A percentile compares a stretch with the other conserved stretches of the same genome.
These are phyloP conservation scores for Tephrocybe rancida DNA, from an alignment of 768 basidiomycete genomes.

Conservation along the genomic window DNA sequence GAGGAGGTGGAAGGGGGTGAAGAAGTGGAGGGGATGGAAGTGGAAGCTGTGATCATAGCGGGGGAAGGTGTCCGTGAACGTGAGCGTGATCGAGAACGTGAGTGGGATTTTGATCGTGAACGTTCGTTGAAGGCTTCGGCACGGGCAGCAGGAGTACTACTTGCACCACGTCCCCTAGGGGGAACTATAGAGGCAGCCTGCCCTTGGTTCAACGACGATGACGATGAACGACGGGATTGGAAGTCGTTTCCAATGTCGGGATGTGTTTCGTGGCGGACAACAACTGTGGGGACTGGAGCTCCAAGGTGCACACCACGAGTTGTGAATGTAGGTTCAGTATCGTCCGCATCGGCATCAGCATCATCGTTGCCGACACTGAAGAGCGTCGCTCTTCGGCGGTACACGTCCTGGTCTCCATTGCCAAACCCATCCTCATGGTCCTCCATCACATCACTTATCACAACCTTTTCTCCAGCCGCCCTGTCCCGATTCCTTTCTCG, in stretches of 20 bases:
- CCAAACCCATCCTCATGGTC: slow-evolving; percentile 25
- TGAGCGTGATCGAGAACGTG: slow-evolving; percentile 39
- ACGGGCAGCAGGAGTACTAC: not conserved
- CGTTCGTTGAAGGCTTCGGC: slow-evolving; percentile 10
- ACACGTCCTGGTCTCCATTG: slow-evolving; percentile 20
- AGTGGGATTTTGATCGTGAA: slow-evolving; percentile 27
- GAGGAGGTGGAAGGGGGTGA: slow-evolving; percentile 8
- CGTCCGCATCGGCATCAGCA: slow-evolving; percentile 13
- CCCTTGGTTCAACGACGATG: slow-evolving; percentile 11
- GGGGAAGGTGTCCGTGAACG: slow-evolving; percentile 52
- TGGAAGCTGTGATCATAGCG: slow-evolving; percentile 25
- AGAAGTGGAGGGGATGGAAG: slow-evolving; percentile 21
- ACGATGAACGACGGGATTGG: slow-evolving; percentile 25
- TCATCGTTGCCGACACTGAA: slow-evolving; percentile 23
- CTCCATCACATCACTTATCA: slow-evolving; percentile 21
- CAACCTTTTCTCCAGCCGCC: slow-evolving; percentile 6
- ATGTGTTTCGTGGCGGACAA: slow-evolving; percentile 39
- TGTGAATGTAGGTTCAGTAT: slow-evolving; percentile 12
- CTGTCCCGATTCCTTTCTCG: slow-evolving; percentile 23
- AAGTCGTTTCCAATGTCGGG: slow-evolving; percentile 60
- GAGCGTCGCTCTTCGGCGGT: slow-evolving; percentile 13
- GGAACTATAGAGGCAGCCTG: slow-evolving; percentile 1
- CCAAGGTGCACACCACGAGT: slow-evolving; percentile 11
- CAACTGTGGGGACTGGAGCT: slow-evolving; percentile 22
- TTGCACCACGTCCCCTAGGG: slow-evolving; percentile 17